Conservation (phyloP, 1,284 basidiomycete genomes). For the Inonotus obliquus region DNA sequence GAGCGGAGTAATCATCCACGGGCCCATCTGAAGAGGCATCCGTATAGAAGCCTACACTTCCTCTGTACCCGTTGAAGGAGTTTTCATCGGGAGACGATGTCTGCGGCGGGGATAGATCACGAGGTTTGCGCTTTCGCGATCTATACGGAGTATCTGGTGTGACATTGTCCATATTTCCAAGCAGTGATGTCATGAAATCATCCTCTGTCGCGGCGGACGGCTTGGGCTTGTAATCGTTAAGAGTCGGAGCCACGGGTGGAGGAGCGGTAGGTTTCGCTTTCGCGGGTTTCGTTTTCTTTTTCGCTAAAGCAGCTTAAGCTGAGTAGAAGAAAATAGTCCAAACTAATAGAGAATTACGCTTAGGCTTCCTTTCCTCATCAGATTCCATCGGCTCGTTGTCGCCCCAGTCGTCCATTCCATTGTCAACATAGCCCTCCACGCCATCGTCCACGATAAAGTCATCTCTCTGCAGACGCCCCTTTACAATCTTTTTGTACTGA, state of each 20-base stretch:
- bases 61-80: constrained; percentile 23
- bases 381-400: constrained; percentile 45
- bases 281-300: constrained; percentile 34
- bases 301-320: constrained; percentile 31
- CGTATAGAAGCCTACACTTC: constrained; percentile 27
- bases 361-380: constrained; percentile 30
- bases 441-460: constrained; percentile 98
- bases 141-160: constrained; percentile 28
- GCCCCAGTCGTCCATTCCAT: constrained; percentile 93
- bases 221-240: constrained; percentile 72
- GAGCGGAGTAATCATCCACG: constrained; percentile 38
- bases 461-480: constrained; percentile 80
- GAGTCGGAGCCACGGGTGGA: constrained; percentile 50
- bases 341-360: constrained; percentile 2
- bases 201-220: constrained; percentile 75
- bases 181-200: constrained; percentile 79
- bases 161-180: constrained; percentile 61
- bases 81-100: constrained; percentile 21
- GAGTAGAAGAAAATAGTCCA: constrained; percentile 27
- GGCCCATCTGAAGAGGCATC: constrained; percentile 56
- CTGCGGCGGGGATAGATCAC: constrained; percentile 25
- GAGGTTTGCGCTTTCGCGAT: constrained; percentile 68
- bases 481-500: constrained; percentile 85
- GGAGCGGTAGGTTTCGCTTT: constrained; percentile 46
- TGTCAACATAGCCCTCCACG: constrained; percentile 88